Conservation (phyloP, 1,284 basidiomycete genomes). For the Coniferiporia weirii region DNA sequence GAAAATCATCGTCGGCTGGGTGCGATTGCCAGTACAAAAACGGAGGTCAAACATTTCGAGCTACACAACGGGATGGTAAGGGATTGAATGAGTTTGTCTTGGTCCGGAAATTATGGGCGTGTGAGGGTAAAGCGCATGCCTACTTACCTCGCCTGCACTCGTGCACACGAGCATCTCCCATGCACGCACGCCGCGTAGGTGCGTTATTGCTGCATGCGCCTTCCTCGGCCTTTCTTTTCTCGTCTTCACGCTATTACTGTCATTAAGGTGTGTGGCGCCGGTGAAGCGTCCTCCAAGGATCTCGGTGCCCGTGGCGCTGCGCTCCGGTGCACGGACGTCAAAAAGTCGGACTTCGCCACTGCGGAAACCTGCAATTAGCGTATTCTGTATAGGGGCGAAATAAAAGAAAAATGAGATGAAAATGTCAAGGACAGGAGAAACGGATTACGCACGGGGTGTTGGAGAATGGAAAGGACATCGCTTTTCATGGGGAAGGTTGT, state of each 20-base stretch:
- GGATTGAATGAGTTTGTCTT: not conserved
- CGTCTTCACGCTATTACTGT: not conserved
- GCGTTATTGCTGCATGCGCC: conserved; percentile 41
- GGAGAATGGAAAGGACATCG: conserved; percentile 55
- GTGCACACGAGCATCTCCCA: conserved; percentile 52
- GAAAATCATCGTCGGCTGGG: conserved; percentile 42
- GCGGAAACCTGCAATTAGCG: conserved; percentile 57
- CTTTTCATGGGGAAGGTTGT: conserved; percentile 42
- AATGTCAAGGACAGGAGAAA: not conserved
- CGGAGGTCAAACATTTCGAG: conserved; percentile 63
- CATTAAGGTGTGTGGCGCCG: not conserved
- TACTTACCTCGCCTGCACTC: conserved; percentile 54
- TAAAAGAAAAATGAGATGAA: conserved; percentile 5
- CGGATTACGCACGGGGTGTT: conserved; percentile 38
- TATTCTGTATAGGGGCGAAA: conserved; percentile 32
- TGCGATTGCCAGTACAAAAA: conserved; percentile 33
- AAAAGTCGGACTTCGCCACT: conserved; percentile 56
- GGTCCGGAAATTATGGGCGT: not conserved
- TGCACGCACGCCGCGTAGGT: conserved; percentile 45
- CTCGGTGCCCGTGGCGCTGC: conserved; percentile 27
- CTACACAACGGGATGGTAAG: conserved; percentile 30
- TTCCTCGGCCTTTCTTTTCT: not conserved
- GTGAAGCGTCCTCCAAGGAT: conserved; percentile 37
- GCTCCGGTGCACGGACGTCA: conserved; percentile 44
- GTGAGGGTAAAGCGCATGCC: not conserved